These are phyloP conservation scores for Trypanosoma melophagium DNA, from an alignment of 208 protist genomes.

Conservation along the genomic window DNA sequence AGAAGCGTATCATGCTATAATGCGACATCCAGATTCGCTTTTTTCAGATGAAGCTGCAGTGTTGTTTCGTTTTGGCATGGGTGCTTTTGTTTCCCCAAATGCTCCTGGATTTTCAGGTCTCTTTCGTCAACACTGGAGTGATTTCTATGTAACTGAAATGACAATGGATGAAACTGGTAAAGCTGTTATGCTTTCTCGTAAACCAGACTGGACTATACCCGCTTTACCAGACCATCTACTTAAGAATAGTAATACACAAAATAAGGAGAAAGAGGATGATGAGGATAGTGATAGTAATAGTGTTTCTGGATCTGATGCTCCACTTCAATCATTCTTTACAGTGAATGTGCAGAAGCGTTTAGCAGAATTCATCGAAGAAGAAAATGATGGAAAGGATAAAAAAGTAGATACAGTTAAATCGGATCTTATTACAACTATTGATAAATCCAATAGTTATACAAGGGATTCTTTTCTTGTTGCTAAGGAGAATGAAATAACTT, in stretches of 20 bases:
- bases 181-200: conserved; percentile 35
- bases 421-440: neutral
- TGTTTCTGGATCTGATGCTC: neutral
- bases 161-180: conserved; percentile 18
- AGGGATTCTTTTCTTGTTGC: neutral
- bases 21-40: conserved; percentile 39
- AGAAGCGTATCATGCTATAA: conserved; percentile 19
- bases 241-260: neutral
- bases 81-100: conserved; percentile 37
- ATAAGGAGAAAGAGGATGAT: neutral
- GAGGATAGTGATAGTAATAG: neutral
- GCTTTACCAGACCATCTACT: conserved; percentile 35
- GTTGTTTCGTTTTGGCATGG: conserved; percentile 78
- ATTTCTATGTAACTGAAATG: conserved; percentile 62
- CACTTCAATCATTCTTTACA: conserved; percentile 56
- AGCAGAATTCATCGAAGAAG: conserved; percentile 26
- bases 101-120: conserved; percentile 51
- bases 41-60: conserved; percentile 61
- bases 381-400: neutral
- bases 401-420: neutral
- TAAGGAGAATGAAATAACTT: neutral
- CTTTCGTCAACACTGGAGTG: conserved; percentile 67
- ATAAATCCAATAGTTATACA: neutral
- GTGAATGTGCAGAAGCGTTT: conserved; percentile 39
- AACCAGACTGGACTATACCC: conserved; percentile 52